Base-by-base conservation (phyloP, 805 yeast species). In the Starmerella riodocensis region DNA sequence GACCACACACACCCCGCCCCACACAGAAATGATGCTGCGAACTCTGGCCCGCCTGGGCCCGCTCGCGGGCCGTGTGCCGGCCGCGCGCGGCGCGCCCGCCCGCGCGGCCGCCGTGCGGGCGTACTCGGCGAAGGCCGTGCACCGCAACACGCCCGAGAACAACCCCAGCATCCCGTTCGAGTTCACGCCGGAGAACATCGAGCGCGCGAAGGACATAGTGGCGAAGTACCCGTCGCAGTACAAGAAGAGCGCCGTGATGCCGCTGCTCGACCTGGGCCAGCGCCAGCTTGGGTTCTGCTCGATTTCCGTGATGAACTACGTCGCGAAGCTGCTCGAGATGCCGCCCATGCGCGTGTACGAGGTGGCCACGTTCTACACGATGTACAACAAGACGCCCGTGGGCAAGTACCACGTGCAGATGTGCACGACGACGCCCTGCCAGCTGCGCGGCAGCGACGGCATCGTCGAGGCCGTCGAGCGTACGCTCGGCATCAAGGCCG, bases 341-440 rank as follows among this genome's bases (percentile, higher is more conserved):
- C 94, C 94, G 23, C 93, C 93, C 43, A 82, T 82, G 94, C 73
- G 94, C 63, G 94, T 82, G 23, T 82, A 82, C 60, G 93, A 82
- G 60, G 94, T 82, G 48, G 94, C 94, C 24, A 79, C 93, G 30
- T 82, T 82, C 65, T 82, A 82, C 64, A 82, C 94, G 51, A 83
- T 82, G 94, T 82, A 76, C 66, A 79, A 79, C 64, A 73, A 91
- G 59, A 67, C 71, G 48, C 93, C 93, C 36, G 75, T 83, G 71
- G 93, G 93, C 44, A 80, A 81, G 56, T 79, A 71, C 58, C 80
- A 79, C 57, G 63, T 82, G 40, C 93, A 82, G 59, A 77, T 83
- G 29, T 82, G 94, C 63, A 83, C 94, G 42, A 82, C 93, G 32
- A 82, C 93, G 14, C 91, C 93, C 26, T 82, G 94, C 60, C 85